Conservation (phyloP, 2,329 filamentous ascomycete species). For the Exophiala lecanii-corni region DNA sequence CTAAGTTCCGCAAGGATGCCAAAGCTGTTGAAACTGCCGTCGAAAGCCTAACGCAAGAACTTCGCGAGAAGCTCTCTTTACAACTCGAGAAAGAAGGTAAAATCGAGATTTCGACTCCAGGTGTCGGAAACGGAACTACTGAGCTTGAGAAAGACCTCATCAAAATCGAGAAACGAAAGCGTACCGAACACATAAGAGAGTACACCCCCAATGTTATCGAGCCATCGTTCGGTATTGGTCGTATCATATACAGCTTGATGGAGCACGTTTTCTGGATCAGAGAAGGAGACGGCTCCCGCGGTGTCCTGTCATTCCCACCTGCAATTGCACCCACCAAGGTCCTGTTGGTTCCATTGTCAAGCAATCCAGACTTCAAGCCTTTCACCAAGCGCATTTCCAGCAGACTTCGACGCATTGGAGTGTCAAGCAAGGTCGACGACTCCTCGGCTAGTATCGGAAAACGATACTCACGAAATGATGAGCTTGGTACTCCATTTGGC, state of each 20-base stretch:
- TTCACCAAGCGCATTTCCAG: slow-evolving; percentile 67
- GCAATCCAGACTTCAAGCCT: slow-evolving; percentile 75
- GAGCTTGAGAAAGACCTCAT: slow-evolving; percentile 76
- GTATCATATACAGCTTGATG: slow-evolving; percentile 86
- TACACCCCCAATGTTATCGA: slow-evolving; percentile 96
- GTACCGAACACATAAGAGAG: slow-evolving; percentile 78
- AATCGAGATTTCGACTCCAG: slow-evolving; percentile 69
- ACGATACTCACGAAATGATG: slow-evolving; percentile 90
- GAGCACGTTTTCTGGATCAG: slow-evolving; percentile 96
- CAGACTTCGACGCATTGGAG: slow-evolving; percentile 68
- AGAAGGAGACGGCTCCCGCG: slow-evolving; percentile 75
- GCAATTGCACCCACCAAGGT: slow-evolving; percentile 91
- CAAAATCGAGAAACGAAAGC: slow-evolving; percentile 75
- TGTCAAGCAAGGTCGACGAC: slow-evolving; percentile 84
- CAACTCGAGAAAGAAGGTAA: slow-evolving; percentile 69
- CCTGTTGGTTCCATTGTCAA: slow-evolving; percentile 81
- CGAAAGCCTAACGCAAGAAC: slow-evolving; percentile 68
- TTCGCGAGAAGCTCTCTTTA: slow-evolving; percentile 74
- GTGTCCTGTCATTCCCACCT: slow-evolving; percentile 72
- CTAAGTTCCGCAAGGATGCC: slow-evolving; percentile 90
- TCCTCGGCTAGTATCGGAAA: slow-evolving; percentile 90
- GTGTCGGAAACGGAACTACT: slow-evolving; percentile 65
- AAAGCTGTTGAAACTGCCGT: slow-evolving; percentile 79
- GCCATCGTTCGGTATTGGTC: slow-evolving; percentile 93
- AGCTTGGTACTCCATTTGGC: slow-evolving; percentile 88